Evolutionary conservation across 768 basidiomycete genomes (phyloP).

Genomic region (Boletus vermiculosoides): DNA sequence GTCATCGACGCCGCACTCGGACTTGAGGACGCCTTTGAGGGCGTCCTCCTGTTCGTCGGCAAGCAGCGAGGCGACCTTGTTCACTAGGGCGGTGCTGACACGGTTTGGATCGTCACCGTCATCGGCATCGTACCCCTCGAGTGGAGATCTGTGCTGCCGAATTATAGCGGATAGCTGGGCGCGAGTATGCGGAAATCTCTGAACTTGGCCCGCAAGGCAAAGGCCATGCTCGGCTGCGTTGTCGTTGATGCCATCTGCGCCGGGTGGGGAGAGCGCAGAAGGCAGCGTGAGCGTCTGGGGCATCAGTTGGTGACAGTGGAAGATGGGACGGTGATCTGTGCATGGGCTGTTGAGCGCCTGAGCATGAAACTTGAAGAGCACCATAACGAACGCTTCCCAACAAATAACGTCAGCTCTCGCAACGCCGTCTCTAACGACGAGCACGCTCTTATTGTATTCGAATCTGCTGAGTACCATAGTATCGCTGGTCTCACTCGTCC

Average conservation of each 20-base stretch:
- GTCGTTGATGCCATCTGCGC: slow-evolving; percentile 19
- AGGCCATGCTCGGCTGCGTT: slow-evolving; percentile 17
- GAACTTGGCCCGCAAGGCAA: slow-evolving; percentile 19
- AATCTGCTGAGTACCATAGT: background rate
- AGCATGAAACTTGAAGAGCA: slow-evolving; percentile 17
- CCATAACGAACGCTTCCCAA: slow-evolving; percentile 6
- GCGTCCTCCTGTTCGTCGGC: slow-evolving; percentile 85
- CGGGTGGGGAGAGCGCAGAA: slow-evolving; percentile 8
- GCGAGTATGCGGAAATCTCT: slow-evolving; percentile 76
- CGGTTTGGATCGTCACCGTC: slow-evolving; percentile 52
- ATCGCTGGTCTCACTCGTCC: slow-evolving; percentile 47
- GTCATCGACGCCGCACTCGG: slow-evolving; percentile 65
- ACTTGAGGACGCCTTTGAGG: slow-evolving; percentile 72
- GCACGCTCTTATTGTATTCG: background rate
- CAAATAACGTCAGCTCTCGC: slow-evolving; percentile 24
- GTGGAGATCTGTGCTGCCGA: slow-evolving; percentile 61
- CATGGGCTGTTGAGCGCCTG: slow-evolving; percentile 26
- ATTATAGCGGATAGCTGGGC: slow-evolving; percentile 76
- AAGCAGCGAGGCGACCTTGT: slow-evolving; percentile 67
- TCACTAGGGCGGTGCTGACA: slow-evolving; percentile 64
- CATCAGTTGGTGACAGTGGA: slow-evolving; percentile 23
- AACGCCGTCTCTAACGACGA: slow-evolving; percentile 1
- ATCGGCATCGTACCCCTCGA: slow-evolving; percentile 57
- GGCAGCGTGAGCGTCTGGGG: slow-evolving; percentile 25
- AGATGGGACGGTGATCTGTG: slow-evolving; percentile 21